These are phyloP conservation scores for Russula foetens DNA, from an alignment of 768 basidiomycete genomes.

Conservation along the genomic window DNA sequence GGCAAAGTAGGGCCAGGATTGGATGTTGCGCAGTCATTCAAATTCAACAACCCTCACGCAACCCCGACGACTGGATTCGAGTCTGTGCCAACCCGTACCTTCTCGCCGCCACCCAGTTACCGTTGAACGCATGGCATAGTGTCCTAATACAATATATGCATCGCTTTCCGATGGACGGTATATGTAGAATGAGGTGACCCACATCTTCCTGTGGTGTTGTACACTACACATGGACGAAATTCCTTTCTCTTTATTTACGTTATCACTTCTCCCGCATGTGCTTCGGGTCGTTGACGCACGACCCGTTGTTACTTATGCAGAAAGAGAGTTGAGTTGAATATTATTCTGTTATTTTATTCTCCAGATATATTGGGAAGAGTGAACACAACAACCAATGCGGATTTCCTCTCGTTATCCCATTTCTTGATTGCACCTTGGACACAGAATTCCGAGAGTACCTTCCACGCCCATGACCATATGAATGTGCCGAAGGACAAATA, in stretches of 20 bases:
- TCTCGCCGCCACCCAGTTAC: conserved; percentile 8
- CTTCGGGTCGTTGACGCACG: too few species aligned
- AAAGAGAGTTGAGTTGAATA: too few species aligned
- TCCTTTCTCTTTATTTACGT: background rate
- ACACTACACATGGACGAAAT: background rate
- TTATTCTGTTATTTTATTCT: too few species aligned
- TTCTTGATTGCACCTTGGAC: background rate
- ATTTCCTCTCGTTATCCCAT: too few species aligned
- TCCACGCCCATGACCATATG: background rate
- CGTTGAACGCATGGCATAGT: background rate
- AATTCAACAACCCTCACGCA: background rate
- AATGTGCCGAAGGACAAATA: background rate
- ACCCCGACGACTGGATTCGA: background rate
- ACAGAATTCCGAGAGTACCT: background rate
- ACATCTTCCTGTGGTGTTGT: background rate
- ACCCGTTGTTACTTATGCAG: too few species aligned
- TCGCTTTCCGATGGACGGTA: background rate
- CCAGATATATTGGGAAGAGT: too few species aligned
- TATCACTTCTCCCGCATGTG: background rate
- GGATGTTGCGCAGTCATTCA: background rate
- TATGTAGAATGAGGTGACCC: background rate
- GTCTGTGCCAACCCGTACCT: background rate
- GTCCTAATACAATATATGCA: background rate
- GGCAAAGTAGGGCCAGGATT: background rate
- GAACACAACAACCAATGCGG: too few species aligned